These are phyloP conservation scores for Teratosphaeria viscida DNA, from an alignment of 2,329 filamentous ascomycete genomes.

Conservation along the genomic window DNA sequence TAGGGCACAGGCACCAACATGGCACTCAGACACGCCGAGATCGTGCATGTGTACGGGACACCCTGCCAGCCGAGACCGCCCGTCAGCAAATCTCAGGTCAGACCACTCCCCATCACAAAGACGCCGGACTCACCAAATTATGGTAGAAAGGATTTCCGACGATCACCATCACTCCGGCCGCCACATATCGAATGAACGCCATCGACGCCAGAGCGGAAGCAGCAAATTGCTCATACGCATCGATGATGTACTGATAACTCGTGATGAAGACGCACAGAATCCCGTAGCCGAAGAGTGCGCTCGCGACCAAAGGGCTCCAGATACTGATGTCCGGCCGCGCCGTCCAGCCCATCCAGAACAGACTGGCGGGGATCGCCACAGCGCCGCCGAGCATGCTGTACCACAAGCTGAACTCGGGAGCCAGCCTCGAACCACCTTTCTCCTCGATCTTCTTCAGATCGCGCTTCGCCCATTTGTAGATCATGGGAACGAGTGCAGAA, in stretches of 20 bases:
- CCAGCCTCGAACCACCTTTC: conserved; percentile 28
- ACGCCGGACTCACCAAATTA: neutral
- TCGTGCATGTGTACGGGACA: conserved; percentile 25
- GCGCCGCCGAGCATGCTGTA: conserved; percentile 40
- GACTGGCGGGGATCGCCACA: conserved; percentile 38
- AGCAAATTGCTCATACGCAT: conserved; percentile 44
- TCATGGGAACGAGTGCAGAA: conserved; percentile 31
- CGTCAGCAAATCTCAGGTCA: neutral
- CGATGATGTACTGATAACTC: conserved; percentile 49
- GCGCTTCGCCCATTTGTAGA: conserved; percentile 35
- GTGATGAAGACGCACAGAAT: conserved; percentile 35
- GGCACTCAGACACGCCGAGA: conserved; percentile 24
- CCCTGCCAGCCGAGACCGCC: conserved; percentile 8
- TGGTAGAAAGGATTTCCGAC: conserved; percentile 30
- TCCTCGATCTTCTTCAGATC: conserved; percentile 34
- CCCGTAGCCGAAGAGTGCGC: conserved; percentile 43
- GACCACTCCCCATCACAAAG: no score
- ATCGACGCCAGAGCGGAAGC: conserved; percentile 37
- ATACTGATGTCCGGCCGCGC: conserved; percentile 33
- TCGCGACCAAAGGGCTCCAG: conserved; percentile 43
- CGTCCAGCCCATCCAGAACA: conserved; percentile 53
- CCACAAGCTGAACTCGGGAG: conserved; percentile 46
- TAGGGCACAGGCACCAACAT: conserved; percentile 31
- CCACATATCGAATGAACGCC: conserved; percentile 31
- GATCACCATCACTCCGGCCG: conserved; percentile 31